phyloP scores from a whole-genome alignment of 176 grass and related monocot species.

The Carex kokanica region DNA sequence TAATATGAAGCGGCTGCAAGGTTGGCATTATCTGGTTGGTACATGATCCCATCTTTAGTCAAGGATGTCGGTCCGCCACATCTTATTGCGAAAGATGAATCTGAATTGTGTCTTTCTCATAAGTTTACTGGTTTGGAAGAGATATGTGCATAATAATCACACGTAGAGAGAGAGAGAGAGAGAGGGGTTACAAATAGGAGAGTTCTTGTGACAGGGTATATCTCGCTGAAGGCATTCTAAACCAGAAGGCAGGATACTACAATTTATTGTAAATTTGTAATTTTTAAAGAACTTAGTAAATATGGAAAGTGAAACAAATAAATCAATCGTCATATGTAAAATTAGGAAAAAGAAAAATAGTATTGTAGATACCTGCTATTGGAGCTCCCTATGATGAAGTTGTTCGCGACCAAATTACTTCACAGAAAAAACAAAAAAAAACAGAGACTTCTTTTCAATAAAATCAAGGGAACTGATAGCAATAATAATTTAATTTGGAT shows the following conservation, averaged over 20 bases:
- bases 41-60: constrained; percentile 45
- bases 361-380: constrained; percentile 45
- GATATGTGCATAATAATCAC: background rate
- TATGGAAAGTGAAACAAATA: background rate
- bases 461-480: background rate
- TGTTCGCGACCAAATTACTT: constrained; percentile 85
- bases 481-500: constrained; percentile 14
- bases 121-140: background rate
- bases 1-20: constrained; percentile 52
- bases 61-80: constrained; percentile 47
- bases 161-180: background rate
- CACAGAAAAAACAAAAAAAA: constrained; percentile 12
- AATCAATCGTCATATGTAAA: background rate
- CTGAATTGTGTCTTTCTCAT: constrained; percentile 31
- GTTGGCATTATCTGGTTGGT: constrained; percentile 42
- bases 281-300: background rate
- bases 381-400: constrained; percentile 57
- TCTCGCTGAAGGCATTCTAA: constrained; percentile 56
- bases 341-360: background rate
- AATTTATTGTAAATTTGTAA: constrained; percentile 18
- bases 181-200: constrained; percentile 46
- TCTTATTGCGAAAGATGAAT: constrained; percentile 60
- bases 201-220: constrained; percentile 51
- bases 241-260: constrained; percentile 50
- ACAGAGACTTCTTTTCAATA: background rate